Conservation (phyloP, 352 stramenopile genomes). For the Globisporangium spiculum region DNA sequence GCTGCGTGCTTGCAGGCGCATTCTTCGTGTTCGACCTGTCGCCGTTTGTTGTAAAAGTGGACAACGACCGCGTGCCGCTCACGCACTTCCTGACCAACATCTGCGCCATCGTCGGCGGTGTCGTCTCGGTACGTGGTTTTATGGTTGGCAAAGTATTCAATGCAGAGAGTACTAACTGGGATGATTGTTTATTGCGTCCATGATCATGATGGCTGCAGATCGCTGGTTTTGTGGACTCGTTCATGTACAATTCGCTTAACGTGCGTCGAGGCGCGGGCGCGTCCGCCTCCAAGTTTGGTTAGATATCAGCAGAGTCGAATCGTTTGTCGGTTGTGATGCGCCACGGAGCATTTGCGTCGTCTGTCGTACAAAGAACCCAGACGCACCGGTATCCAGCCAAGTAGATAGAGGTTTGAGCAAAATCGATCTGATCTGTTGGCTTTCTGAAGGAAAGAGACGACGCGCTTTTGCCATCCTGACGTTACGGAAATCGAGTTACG, state of each 20-base stretch:
- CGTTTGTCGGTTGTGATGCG: not conserved
- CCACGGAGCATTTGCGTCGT: not conserved
- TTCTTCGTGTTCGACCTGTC: conserved; percentile 88
- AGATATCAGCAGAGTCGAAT: not conserved
- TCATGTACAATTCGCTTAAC: conserved; percentile 85
- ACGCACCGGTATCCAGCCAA: no score
- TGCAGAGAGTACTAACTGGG: no score
- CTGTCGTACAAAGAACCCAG: not conserved
- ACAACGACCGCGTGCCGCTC: conserved; percentile 76
- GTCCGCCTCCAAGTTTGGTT: conserved; percentile 34
- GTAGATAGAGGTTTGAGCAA: not conserved
- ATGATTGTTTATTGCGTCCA: not conserved
- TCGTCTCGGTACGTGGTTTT: conserved; percentile 62
- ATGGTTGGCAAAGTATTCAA: no score
- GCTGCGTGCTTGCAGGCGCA: conserved; percentile 29
- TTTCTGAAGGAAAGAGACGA: not conserved
- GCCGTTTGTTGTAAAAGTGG: conserved; percentile 85
- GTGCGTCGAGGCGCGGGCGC: conserved; percentile 30
- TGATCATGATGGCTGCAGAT: conserved; percentile 38
- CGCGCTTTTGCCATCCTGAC: not conserved
- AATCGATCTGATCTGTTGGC: not conserved
- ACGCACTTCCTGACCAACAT: conserved; percentile 86
- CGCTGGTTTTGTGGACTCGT: conserved; percentile 83
- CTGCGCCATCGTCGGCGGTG: conserved; percentile 77
- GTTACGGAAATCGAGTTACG: no score